Evolutionary conservation across 305 asterid species (phyloP).

Genomic region (Rubia balearica): DNA sequence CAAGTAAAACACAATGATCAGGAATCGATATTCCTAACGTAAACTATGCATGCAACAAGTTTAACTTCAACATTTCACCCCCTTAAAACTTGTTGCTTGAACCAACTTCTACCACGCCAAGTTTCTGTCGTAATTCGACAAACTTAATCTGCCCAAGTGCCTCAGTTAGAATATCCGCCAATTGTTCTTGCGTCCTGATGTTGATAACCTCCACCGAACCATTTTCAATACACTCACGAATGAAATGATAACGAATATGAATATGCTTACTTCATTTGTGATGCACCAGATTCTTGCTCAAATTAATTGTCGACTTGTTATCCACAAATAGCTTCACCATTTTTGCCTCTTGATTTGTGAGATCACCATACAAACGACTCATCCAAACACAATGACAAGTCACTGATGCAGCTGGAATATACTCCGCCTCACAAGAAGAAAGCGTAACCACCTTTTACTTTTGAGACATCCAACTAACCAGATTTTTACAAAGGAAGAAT

Average conservation of each 20-base stretch:
- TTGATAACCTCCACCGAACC: background rate
- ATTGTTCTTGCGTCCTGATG: background rate
- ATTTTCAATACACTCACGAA: background rate
- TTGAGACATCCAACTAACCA: background rate
- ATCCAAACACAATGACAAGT: background rate
- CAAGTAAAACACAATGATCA: no score
- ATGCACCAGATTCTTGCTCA: background rate
- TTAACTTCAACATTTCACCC: no score
- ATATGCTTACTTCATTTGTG: background rate
- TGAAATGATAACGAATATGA: background rate
- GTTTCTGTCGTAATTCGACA: background rate
- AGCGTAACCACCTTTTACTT: background rate
- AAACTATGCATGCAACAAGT: no score
- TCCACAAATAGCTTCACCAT: background rate
- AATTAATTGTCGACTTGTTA: background rate
- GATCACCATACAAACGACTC: background rate
- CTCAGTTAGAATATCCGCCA: background rate
- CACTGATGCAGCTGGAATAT: no score
- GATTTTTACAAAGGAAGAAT: background rate
- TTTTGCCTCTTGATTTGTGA: background rate
- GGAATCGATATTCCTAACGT: no score
- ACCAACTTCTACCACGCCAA: no score
- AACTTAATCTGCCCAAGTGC: background rate
- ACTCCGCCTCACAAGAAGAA: background rate
- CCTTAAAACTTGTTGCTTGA: no score